Percentiles rank a stretch among this genome's conserved stretches.
Evolutionary conservation across 2,329 filamentous ascomycete genomes (phyloP).

Genomic region (Dryadomyces quercivorus): DNA sequence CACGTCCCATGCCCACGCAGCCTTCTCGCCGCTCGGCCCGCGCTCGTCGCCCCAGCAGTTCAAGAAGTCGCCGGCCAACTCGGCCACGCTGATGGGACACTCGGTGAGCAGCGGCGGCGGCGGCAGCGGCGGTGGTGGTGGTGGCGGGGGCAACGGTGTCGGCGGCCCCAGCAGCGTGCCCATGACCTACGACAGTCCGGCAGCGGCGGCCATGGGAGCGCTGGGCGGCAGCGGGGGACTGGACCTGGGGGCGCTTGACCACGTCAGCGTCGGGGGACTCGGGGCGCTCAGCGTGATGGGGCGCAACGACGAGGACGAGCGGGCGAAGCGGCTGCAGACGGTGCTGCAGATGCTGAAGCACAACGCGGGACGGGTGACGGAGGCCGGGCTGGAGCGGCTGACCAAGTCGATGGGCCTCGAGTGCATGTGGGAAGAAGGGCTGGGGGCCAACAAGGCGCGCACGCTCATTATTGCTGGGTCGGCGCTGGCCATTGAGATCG

Average conservation of each 20-base stretch:
- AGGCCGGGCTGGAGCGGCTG: slow-evolving; percentile 61
- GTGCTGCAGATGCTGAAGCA: slow-evolving; percentile 40
- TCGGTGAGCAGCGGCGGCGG: slow-evolving; percentile 16
- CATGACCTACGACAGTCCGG: slow-evolving; percentile 52
- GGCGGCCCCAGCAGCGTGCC: slow-evolving; percentile 19
- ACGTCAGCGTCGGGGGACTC: slow-evolving; percentile 35
- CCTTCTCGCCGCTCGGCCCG: slow-evolving; percentile 45
- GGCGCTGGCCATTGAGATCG: slow-evolving; percentile 48
- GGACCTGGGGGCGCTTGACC: slow-evolving; percentile 37
- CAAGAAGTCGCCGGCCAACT: slow-evolving; percentile 49
- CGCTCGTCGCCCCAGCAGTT: slow-evolving; percentile 52
- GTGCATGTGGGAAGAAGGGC: slow-evolving; percentile 44
- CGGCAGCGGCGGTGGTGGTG: slow-evolving; percentile 6
- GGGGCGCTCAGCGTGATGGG: slow-evolving; percentile 27
- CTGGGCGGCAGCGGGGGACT: slow-evolving; percentile 36
- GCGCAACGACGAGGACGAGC: slow-evolving; percentile 33
- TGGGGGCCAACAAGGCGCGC: slow-evolving; percentile 34
- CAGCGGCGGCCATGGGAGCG: slow-evolving; percentile 47
- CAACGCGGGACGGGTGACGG: slow-evolving; percentile 56
- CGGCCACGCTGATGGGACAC: slow-evolving; percentile 34
- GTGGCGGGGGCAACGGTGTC: neutral
- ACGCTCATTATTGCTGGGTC: slow-evolving; percentile 51
- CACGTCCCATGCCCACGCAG: slow-evolving; percentile 38
- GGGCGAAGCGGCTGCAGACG: slow-evolving; percentile 38
- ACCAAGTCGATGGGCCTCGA: slow-evolving; percentile 56